phyloP scores from a whole-genome alignment of 768 basidiomycete genomes.

The Podaxis rugospora region DNA sequence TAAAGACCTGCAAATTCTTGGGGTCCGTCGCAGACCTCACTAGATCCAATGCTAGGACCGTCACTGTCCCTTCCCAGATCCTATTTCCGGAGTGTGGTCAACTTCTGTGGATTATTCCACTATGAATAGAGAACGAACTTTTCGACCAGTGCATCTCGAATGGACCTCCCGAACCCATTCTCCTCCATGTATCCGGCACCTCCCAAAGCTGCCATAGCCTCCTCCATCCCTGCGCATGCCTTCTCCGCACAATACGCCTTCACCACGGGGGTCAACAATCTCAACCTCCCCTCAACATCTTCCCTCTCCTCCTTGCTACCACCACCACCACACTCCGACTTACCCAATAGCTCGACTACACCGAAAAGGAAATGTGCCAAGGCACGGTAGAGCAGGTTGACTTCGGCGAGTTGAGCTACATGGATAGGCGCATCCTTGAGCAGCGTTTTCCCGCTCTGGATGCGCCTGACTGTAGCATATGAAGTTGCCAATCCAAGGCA shows the following conservation, averaged over 20 bases:
- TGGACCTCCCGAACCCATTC: slow-evolving; percentile 63
- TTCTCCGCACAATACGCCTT: slow-evolving; percentile 72
- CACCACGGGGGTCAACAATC: slow-evolving; percentile 63
- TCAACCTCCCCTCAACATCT: slow-evolving; percentile 48
- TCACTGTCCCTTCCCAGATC: slow-evolving; percentile 78
- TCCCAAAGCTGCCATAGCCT: slow-evolving; percentile 70
- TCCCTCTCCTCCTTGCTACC: slow-evolving; percentile 25
- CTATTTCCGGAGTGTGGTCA: slow-evolving; percentile 21
- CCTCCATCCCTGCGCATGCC: slow-evolving; percentile 60
- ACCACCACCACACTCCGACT: slow-evolving; percentile 46
- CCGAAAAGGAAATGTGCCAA: slow-evolving; percentile 62
- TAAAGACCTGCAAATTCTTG: slow-evolving; percentile 39
- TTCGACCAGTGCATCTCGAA: slow-evolving; percentile 70
- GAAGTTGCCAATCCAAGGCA: slow-evolving; percentile 62
- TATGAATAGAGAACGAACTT: slow-evolving; percentile 32
- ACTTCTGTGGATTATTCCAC: background rate
- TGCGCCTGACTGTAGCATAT: slow-evolving; percentile 55
- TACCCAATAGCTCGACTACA: slow-evolving; percentile 53
- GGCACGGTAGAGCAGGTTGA: slow-evolving; percentile 61
- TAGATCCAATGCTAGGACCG: slow-evolving; percentile 66
- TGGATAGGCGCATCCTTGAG: slow-evolving; percentile 57
- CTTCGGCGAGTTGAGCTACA: slow-evolving; percentile 57
- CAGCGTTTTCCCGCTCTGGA: slow-evolving; percentile 46
- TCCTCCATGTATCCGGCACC: slow-evolving; percentile 86
- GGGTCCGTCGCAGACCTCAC: slow-evolving; percentile 48